Conservation (phyloP, 495 filamentous ascomycete species). For the Cairneyella variabilis region DNA sequence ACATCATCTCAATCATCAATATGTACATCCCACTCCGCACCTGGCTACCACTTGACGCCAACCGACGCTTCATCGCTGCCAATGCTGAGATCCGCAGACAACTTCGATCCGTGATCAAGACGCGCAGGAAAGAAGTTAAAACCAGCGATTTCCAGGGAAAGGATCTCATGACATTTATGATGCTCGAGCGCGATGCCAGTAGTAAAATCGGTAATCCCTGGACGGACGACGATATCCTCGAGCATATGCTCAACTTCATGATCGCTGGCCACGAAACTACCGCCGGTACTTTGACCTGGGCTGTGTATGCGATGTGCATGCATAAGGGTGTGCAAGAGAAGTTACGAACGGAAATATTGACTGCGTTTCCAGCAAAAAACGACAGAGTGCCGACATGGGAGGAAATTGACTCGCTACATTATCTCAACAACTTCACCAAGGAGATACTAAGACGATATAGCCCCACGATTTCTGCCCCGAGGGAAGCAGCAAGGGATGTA, state of each 20-base stretch:
- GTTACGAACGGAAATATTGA: not conserved
- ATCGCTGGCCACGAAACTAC: constrained; percentile 47
- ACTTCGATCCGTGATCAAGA: not conserved
- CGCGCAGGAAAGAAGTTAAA: not conserved
- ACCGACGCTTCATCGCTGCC: constrained; percentile 22
- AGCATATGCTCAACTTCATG: constrained; percentile 67
- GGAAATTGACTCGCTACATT: constrained; percentile 31
- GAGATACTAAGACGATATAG: constrained; percentile 38
- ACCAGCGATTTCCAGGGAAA: constrained; percentile 31
- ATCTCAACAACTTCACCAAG: constrained; percentile 34
- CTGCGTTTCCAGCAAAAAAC: not conserved
- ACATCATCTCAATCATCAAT: constrained; percentile 31
- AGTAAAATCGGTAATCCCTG: too few relatives aligned
- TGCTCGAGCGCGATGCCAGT: too few relatives aligned
- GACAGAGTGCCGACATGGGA: constrained; percentile 28
- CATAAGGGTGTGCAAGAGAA: not conserved
- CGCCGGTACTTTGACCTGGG: constrained; percentile 24
- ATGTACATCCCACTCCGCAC: constrained; percentile 26
- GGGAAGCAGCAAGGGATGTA: not conserved
- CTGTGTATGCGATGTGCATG: constrained; percentile 16
- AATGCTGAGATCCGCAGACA: constrained; percentile 22
- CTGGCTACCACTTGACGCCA: constrained; percentile 28
- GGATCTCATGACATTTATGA: constrained; percentile 43
- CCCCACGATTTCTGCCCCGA: constrained; percentile 9
- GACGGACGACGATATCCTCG: too few relatives aligned